A percentile compares a stretch with the other conserved stretches of the same genome.
phyloP scores from a whole-genome alignment of 2,329 filamentous ascomycete species.

The Boeremia exigua region DNA sequence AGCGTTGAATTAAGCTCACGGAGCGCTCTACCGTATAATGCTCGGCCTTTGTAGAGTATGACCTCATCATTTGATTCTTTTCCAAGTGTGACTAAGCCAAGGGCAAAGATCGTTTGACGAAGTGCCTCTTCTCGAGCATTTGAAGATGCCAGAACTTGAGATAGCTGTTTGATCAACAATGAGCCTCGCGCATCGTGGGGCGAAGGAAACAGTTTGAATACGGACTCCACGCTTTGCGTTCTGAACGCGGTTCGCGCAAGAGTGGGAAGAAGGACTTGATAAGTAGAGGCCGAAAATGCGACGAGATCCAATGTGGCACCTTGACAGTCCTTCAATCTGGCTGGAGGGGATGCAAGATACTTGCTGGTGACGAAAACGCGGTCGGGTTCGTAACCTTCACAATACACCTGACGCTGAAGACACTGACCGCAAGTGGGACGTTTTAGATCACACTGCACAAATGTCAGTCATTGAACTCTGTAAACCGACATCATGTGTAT shows the following conservation, averaged over 20 bases:
- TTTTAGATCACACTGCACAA: constrained; percentile 64
- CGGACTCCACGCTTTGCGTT: constrained; percentile 29
- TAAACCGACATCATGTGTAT: too few relatives aligned
- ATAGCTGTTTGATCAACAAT: constrained; percentile 13
- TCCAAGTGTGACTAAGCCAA: constrained; percentile 33
- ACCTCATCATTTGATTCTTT: constrained; percentile 21
- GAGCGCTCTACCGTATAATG: constrained; percentile 34
- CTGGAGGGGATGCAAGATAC: neutral
- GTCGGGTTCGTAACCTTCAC: constrained; percentile 69
- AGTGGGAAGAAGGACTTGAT: neutral
- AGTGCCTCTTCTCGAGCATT: constrained; percentile 32
- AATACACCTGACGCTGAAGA: constrained; percentile 61
- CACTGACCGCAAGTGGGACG: constrained; percentile 68
- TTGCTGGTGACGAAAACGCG: constrained; percentile 63
- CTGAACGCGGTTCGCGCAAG: constrained; percentile 32
- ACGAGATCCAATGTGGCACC: constrained; percentile 5
- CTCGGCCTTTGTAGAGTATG: constrained; percentile 27
- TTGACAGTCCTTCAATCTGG: neutral
- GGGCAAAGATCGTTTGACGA: constrained; percentile 30
- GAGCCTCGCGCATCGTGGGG: constrained; percentile 3
- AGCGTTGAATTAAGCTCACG: constrained; percentile 31
- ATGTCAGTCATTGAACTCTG: too few relatives aligned
- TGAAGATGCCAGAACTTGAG: constrained; percentile 23
- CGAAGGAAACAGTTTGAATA: constrained; percentile 31
- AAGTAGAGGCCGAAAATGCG: constrained; percentile 15